phyloP scores from a whole-genome alignment of 2,329 filamentous ascomycete species.

The Cytospora piceicola region DNA sequence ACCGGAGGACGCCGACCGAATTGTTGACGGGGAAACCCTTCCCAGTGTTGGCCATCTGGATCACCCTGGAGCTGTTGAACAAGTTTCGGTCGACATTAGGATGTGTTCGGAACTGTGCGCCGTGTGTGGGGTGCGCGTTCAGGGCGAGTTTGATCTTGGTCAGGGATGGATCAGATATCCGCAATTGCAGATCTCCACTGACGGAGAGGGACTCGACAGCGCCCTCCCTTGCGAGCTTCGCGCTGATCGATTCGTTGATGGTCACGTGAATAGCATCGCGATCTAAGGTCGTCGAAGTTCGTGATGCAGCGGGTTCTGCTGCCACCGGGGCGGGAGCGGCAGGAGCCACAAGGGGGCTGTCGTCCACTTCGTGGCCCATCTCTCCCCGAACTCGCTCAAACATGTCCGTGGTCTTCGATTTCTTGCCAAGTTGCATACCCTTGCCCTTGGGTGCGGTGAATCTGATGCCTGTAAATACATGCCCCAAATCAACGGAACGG shows the following conservation, averaged over 20 bases:
- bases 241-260: constrained; percentile 86
- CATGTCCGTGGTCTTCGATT: constrained; percentile 96
- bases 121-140: constrained; percentile 74
- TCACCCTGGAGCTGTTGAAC: constrained; percentile 80
- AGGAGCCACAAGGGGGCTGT: constrained; percentile 68
- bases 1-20: constrained; percentile 87
- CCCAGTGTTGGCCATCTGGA: constrained; percentile 86
- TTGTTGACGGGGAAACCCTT: constrained; percentile 96
- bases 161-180: constrained; percentile 84
- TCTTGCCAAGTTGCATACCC: constrained; percentile 99
- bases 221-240: constrained; percentile 86
- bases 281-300: constrained; percentile 69
- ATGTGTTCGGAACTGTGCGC: constrained; percentile 91
- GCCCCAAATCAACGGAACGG: neutral
- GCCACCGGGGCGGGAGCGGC: constrained; percentile 54
- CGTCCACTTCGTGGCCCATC: constrained; percentile 83
- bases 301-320: constrained; percentile 59
- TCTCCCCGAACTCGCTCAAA: constrained; percentile 94
- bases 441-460: constrained; percentile 80
- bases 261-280: constrained; percentile 87
- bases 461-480: constrained; percentile 43
- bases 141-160: constrained; percentile 91
- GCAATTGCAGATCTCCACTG: constrained; percentile 89
- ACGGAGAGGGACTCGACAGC: constrained; percentile 83
- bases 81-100: constrained; percentile 91